These are phyloP conservation scores for Coccinonectria pachysandricola DNA, from an alignment of 2,329 filamentous ascomycete species.

Conservation along the genomic window DNA sequence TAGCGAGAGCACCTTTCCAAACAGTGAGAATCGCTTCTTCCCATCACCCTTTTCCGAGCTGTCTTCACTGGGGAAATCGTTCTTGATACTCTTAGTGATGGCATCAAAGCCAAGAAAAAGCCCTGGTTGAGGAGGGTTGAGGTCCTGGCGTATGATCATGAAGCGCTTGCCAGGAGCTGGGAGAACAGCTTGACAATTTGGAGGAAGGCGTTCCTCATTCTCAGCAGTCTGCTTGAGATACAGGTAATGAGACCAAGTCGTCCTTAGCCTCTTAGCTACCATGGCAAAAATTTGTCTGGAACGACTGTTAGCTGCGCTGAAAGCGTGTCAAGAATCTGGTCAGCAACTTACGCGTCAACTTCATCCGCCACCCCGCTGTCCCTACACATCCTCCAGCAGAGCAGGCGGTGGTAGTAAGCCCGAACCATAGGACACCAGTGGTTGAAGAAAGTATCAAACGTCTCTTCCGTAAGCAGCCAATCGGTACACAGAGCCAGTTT, in stretches of 20 bases:
- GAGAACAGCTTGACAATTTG: slow-evolving; percentile 71
- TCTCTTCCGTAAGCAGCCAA: slow-evolving; percentile 63
- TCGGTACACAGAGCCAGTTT: slow-evolving; percentile 62
- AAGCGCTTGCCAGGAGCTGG: slow-evolving; percentile 79
- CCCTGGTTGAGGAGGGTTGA: slow-evolving; percentile 35
- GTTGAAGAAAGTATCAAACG: slow-evolving; percentile 76
- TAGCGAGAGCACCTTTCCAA: slow-evolving; percentile 51
- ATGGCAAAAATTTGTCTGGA: slow-evolving; percentile 59
- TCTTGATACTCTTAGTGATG: slow-evolving; percentile 22
- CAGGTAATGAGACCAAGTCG: slow-evolving; percentile 70
- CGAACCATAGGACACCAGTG: slow-evolving; percentile 96
- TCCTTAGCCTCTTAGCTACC: slow-evolving; percentile 57
- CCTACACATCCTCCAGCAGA: slow-evolving; percentile 82
- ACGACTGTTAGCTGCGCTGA: no score
- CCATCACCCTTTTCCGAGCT: slow-evolving; percentile 27
- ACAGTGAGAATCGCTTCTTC: slow-evolving; percentile 53
- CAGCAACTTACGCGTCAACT: slow-evolving; percentile 60
- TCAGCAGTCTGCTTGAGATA: slow-evolving; percentile 62
- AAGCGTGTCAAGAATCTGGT: no score
- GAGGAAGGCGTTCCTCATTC: slow-evolving; percentile 38
- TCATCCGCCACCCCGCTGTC: slow-evolving; percentile 57
- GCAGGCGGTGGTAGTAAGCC: slow-evolving; percentile 80
- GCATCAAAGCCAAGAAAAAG: slow-evolving; percentile 42
- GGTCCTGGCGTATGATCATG: slow-evolving; percentile 77
- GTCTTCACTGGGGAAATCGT: slow-evolving; percentile 16